phyloP scores from a whole-genome alignment of 768 basidiomycete species.

The Lactifluus echinatus region DNA sequence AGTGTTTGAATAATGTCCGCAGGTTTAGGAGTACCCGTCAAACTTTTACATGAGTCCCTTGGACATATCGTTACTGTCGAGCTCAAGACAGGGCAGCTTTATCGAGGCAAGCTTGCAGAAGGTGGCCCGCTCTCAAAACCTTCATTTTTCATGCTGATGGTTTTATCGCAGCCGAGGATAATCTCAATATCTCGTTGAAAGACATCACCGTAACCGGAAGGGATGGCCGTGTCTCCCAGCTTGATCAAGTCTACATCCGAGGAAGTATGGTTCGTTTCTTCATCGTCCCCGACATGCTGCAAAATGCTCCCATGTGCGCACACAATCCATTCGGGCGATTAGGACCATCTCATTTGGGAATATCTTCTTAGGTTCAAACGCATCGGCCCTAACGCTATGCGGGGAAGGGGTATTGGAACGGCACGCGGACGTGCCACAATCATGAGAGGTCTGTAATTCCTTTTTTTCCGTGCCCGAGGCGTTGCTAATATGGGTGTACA shows the following conservation, averaged over 20 bases:
- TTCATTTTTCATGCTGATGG: constrained; percentile 7
- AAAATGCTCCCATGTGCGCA: constrained; percentile 95
- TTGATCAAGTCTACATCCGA: constrained; percentile 98
- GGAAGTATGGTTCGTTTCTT: constrained; percentile 98
- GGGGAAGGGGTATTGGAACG: constrained; percentile 97
- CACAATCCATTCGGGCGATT: constrained; percentile 2
- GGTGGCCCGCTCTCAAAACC: constrained; percentile 41
- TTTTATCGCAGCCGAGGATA: constrained; percentile 80
- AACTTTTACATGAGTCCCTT: constrained; percentile 91
- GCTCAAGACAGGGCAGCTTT: constrained; percentile 94
- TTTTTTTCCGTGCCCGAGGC: not conserved
- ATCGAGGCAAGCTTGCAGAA: constrained; percentile 95
- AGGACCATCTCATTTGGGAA: not conserved
- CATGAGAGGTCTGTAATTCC: constrained; percentile 78
- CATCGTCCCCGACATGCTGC: constrained; percentile 98
- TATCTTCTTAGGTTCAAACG: constrained; percentile 82
- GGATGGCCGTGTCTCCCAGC: constrained; percentile 96
- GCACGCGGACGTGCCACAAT: constrained; percentile 98
- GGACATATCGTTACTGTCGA: constrained; percentile 98
- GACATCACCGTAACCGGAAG: constrained; percentile 97
- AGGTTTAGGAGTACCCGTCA: constrained; percentile 89
- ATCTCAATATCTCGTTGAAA: constrained; percentile 90
- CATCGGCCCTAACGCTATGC: constrained; percentile 96
- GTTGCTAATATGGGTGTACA: constrained; percentile 28
- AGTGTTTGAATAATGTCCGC: constrained; percentile 33